A percentile compares a stretch with the other conserved stretches of the same genome.
Conservation (phyloP, 495 filamentous ascomycete species). For the Apiosordaria backusii region DNA sequence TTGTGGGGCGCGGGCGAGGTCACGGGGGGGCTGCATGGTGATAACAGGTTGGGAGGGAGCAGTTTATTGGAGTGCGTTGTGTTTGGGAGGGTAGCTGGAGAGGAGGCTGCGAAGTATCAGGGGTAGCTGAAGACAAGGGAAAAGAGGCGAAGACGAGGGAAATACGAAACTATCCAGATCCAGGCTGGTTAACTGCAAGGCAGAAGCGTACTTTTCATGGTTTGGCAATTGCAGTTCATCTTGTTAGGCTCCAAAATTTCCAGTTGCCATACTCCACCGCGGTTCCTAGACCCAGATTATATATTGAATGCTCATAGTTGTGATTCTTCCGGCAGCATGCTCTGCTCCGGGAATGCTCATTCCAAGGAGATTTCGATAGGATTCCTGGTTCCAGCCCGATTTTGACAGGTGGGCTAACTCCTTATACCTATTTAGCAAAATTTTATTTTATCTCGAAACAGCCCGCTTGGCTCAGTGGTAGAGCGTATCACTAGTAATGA, state of each 20-base stretch:
- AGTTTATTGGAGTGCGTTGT: conserved; percentile 56
- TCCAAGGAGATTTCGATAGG: too few relatives aligned
- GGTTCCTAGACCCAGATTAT: too few relatives aligned
- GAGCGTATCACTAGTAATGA: conserved; percentile 20
- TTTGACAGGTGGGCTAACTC: too few relatives aligned
- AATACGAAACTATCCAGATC: background rate
- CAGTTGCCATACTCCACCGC: too few relatives aligned
- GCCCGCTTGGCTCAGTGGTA: conserved; percentile 20
- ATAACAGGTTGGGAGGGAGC: conserved; percentile 52
- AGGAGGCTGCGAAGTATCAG: conserved; percentile 37
- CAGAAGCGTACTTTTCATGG: background rate
- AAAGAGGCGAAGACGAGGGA: background rate
- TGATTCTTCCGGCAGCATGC: too few relatives aligned
- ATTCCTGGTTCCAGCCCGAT: too few relatives aligned
- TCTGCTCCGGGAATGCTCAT: too few relatives aligned
- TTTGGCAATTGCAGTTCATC: too few relatives aligned
- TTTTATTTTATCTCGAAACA: background rate
- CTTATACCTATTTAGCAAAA: too few relatives aligned
- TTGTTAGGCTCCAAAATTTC: too few relatives aligned
- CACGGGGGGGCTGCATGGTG: conserved; percentile 54
- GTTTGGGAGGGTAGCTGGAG: conserved; percentile 55
- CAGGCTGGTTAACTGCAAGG: background rate
- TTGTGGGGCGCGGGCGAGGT: conserved; percentile 55
- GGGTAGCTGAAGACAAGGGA: background rate
- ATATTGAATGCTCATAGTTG: too few relatives aligned